These are phyloP conservation scores for Paracoccidioides brasiliensis DNA, from an alignment of 2,329 filamentous ascomycete genomes.

Conservation along the genomic window DNA sequence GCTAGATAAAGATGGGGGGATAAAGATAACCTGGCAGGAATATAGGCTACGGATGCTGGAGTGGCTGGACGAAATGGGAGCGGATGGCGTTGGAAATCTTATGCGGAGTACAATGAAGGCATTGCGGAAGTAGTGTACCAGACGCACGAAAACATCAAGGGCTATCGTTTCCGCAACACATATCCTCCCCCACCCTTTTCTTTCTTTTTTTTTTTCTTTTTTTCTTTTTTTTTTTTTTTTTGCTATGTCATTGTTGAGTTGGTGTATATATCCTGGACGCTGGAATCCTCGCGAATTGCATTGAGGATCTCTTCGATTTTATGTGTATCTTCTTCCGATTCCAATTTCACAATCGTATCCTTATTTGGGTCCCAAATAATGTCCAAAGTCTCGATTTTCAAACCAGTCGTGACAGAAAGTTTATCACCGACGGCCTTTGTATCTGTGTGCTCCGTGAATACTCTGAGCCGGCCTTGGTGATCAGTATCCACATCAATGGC, in stretches of 20 bases:
- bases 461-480: conserved; percentile 54
- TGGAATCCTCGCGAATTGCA: conserved; percentile 47
- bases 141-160: conserved; percentile 12
- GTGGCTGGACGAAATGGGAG: conserved; percentile 51
- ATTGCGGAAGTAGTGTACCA: conserved; percentile 39
- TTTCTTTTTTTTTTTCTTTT: not conserved
- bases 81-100: conserved; percentile 53
- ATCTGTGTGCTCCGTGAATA: conserved; percentile 55
- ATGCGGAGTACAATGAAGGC: conserved; percentile 75
- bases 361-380: conserved; percentile 77
- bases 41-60: conserved; percentile 61
- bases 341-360: conserved; percentile 57
- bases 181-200: not conserved
- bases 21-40: conserved; percentile 56
- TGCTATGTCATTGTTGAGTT: conserved; percentile 36
- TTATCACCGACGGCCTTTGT: conserved; percentile 52
- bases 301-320: conserved; percentile 47
- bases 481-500: conserved; percentile 46
- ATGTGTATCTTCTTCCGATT: conserved; percentile 43
- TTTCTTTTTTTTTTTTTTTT: not conserved
- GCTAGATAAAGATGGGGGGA: conserved; percentile 52
- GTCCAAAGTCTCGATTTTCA: conserved; percentile 60
- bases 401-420: conserved; percentile 48
- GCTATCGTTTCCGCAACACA: not conserved
- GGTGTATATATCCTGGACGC: conserved; percentile 66